Base-by-base conservation (phyloP, 768 basidiomycete genomes). In the Butyriboletus loyo region DNA sequence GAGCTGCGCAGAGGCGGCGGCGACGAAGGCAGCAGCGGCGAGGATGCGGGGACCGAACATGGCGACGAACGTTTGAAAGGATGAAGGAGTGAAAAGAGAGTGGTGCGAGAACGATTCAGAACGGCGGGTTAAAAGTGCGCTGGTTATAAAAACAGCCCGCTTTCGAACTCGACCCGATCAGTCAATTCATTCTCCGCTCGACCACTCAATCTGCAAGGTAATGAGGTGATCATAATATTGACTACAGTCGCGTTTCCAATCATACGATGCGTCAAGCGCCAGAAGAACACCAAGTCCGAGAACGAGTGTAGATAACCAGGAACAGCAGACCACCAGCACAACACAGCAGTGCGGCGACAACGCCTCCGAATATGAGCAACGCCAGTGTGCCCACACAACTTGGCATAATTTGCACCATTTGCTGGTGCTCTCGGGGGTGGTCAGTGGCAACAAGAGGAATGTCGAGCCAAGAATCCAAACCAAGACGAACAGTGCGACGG, bases 1-100 rank as follows among this genome's bases (percentile, higher is more conserved):
- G 51, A 83, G 69, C 55, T 75, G 68, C 8, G 55, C 63, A 55
- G 68, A 64, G 37, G 70, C 74, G 37, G 72, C 64, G 46, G 72
- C 64, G 47, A 66, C 59, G 50, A 79, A 59, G 56, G 79, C 71
- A 49, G 73, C 70, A 53, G 74, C 58, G 28, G 73, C 57, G 55
- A 72, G 54, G 52, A 71, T 62, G 55, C 72, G 55, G 46, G 61
- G 67, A 52, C 57, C 49, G 56, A 67, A 65, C 70, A 78, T 71
- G 70, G 63, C 24, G 28, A 46, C 19, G 32, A 22, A 28, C 6
- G 27, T 19, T 13, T 19, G 30, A 13, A 34, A 17, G 3, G 39
- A 25, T 11, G 21, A 64, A 50, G 36, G 60, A 52, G 36, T 32
- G 55, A 19, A 50, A 48, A 49, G 49, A 53, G 25, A 44, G 54